These are phyloP conservation scores for Aspergillus fumigatiaffinis DNA, from an alignment of 2,329 filamentous ascomycete species.

Conservation along the genomic window DNA sequence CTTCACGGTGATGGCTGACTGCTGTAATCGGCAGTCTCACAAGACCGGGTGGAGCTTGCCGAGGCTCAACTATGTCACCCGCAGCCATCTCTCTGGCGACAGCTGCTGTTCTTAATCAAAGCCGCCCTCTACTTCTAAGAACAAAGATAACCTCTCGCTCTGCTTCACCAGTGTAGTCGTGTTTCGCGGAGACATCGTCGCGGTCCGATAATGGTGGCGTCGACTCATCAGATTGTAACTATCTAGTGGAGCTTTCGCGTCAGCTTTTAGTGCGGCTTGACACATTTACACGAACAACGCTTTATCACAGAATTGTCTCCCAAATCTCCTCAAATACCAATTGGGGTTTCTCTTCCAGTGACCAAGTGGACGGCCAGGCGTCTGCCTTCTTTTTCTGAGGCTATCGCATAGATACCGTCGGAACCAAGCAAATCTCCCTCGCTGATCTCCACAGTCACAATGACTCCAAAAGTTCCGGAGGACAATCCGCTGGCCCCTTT, in stretches of 20 bases:
- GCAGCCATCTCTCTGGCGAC: background rate
- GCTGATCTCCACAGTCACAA: background rate
- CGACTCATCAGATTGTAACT: background rate
- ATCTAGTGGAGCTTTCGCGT: background rate
- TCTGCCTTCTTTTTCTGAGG: background rate
- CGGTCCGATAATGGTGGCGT: background rate
- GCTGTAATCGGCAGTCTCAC: background rate
- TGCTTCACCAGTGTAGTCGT: background rate
- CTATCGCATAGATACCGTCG: background rate
- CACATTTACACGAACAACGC: background rate
- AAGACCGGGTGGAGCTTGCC: background rate
- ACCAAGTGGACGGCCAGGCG: background rate
- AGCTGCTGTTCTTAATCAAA: background rate
- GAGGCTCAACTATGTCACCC: background rate
- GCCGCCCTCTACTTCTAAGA: background rate
- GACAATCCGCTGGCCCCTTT: slow-evolving; percentile 26
- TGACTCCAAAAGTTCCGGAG: slow-evolving; percentile 2
- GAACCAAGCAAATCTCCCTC: background rate
- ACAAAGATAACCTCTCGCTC: background rate
- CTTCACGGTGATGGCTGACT: background rate
- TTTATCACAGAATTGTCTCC: background rate
- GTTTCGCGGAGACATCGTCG: background rate
- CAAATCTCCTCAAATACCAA: background rate
- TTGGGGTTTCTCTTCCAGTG: background rate
- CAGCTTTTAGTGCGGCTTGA: background rate